Evolutionary conservation across 2,329 filamentous ascomycete genomes (phyloP).

Genomic region (Cladosporium cucumerinum): DNA sequence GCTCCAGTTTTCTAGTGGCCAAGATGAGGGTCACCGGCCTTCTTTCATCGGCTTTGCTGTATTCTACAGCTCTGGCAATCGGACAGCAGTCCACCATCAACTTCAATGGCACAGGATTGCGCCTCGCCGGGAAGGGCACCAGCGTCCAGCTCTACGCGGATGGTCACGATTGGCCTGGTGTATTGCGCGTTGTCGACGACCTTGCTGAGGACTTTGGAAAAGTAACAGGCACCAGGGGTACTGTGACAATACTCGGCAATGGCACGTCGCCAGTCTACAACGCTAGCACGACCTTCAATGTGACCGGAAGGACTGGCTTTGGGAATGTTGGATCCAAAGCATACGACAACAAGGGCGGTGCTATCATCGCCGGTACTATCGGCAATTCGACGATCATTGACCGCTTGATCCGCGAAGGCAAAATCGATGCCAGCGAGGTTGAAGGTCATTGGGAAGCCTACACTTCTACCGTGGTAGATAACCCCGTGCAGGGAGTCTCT

Average conservation of each 20-base stretch:
- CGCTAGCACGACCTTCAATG: constrained; percentile 42
- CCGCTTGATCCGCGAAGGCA: constrained; percentile 51
- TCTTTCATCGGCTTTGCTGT: constrained; percentile 1
- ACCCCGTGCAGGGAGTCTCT: constrained; percentile 55
- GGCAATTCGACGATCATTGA: constrained; percentile 63
- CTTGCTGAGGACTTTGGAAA: constrained; percentile 66
- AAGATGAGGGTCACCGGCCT: constrained; percentile 16
- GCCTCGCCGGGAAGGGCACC: constrained; percentile 26
- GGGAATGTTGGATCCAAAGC: constrained; percentile 15
- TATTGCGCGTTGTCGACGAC: constrained; percentile 65
- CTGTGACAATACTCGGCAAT: constrained; percentile 44
- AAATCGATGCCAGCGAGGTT: constrained; percentile 57
- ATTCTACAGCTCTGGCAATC: constrained; percentile 35
- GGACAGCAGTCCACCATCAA: constrained; percentile 51
- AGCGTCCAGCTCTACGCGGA: constrained; percentile 55
- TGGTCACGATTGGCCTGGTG: constrained; percentile 62
- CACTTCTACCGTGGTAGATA: constrained; percentile 55
- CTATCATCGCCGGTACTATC: constrained; percentile 67
- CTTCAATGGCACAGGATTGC: constrained; percentile 41
- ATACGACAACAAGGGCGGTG: constrained; percentile 30
- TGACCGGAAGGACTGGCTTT: constrained; percentile 40
- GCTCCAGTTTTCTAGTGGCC: constrained; percentile 29
- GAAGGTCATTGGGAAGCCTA: constrained; percentile 69
- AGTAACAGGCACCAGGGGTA: constrained; percentile 65
- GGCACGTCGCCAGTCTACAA: constrained; percentile 38